Base-by-base conservation (phyloP, 2,329 filamentous ascomycete species). In the Furcasterigmium furcatum region DNA sequence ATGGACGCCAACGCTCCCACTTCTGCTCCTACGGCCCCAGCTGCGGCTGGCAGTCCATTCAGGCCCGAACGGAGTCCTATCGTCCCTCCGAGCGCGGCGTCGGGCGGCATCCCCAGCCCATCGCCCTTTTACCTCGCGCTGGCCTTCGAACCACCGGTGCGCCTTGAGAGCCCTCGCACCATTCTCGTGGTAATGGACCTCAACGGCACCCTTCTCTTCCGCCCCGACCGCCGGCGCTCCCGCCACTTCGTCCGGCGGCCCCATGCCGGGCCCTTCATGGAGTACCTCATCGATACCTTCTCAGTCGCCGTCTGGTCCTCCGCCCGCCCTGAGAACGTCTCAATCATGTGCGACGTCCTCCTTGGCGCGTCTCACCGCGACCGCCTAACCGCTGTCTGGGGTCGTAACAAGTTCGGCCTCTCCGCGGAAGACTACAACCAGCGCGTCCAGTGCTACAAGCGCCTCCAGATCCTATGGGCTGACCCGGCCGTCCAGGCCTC, bases 251-350 rank as follows among this genome's bases (percentile, higher is more conserved):
- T 82, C 36, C 68, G 76, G 52, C 85, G 94, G 1, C 88, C 88
- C 0, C 75, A 84, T 52, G 77, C 94, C 1, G 57, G 70, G 3
- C 54, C 68, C 1, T 96, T 99, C 63, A 68, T 97, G 4, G 59
- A 75, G 22, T 89, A 91, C 62, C 79, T 91, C 53, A 76, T 95
- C 54, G 67, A 78, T 12, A 83, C 84, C 47, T 92, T 95, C 70
- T 73, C 74, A 43, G 85, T 96, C 24, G 89, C 91, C 68, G 80
- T 97, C 47, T 99, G 92, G 91, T 95, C 92, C 2, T 95, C 89
- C 7, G 91, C 92, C 0, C 79, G 76, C 18, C 84, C 84, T 0
- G 65, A 77, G 1, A 96, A 94, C 52, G 89, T 96, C 13, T 53
- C 65, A 9, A 68, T 67, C 29, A 88, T 95, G 74, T 80, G 88